Base-by-base conservation (phyloP, 2,329 filamentous ascomycete genomes). In the Ambrosiella beaveri region DNA sequence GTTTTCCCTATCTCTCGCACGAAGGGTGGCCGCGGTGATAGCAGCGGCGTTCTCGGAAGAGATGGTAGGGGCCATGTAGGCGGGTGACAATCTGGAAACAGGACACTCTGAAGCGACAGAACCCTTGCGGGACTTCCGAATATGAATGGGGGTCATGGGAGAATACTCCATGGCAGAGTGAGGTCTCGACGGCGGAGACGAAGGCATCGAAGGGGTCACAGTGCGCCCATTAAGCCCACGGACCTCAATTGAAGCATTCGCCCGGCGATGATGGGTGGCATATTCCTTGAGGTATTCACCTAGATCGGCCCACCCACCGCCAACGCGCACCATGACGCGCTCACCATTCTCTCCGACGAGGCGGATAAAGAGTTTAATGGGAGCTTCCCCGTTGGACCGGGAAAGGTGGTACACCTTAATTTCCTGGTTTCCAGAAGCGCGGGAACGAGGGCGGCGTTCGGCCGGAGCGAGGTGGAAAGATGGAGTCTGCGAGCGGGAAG, bases 261-360 rank as follows among this genome's bases (percentile, higher is more conserved):
- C 78, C 47, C 80, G 82, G n/a, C 87, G 83, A 67, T 98, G 93
- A 67, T 98, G 93, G 60, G 83, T 82, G 7, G 89, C 90, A 65
- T 96, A 98, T 68, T 95, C 88, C 64, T 89, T 85, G 47, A 98
- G 76, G 66, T 96, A 98, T 69, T 97, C 93, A 41, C 86, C 91
- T 17, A 98, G 74, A 69, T 98, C 93, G 12, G 90, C 89, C 93
- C 93, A 98, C n/a, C 93, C 93, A 60, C 93, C 93, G 11, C 93
- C 93, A 11, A 98, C 91, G 40, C 93, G 86, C 7, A 98, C 93
- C 93, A 98, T 97, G 61, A 97, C 89, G 56, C 93, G 82, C 69
- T 97, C 89, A 13, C 87, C 88, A 59, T 82, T 78, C 68, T 95
- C 89, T 54, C 93, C 93, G 1, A 98, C 90, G 1, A 89, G 83